Evolutionary conservation across 1,284 basidiomycete genomes (phyloP).

Genomic region (Neolentinus lepideus): DNA sequence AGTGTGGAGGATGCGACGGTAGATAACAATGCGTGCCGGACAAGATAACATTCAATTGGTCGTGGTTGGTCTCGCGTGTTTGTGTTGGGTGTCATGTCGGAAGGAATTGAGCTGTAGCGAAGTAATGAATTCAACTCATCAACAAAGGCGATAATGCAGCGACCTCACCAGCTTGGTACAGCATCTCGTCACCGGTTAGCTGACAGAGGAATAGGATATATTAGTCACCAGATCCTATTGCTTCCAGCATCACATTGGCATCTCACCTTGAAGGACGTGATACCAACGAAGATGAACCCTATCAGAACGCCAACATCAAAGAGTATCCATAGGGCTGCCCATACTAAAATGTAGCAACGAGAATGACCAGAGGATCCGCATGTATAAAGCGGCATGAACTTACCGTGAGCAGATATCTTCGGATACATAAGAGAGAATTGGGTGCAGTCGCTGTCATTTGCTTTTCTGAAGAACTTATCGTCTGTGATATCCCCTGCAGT

Average conservation of each 20-base stretch:
- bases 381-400: no score
- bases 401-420: conserved; percentile 57
- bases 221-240: not conserved
- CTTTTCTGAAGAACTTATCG: conserved; percentile 81
- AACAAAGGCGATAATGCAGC: not conserved
- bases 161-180: not conserved
- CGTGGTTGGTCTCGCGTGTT: not conserved
- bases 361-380: conserved; percentile 2
- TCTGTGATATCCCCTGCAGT: conserved; percentile 74
- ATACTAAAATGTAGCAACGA: conserved; percentile 43
- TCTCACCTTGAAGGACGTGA: conserved; percentile 54
- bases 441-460: conserved; percentile 77
- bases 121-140: not conserved
- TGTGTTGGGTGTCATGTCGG: conserved; percentile 12
- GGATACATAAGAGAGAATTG: conserved; percentile 71
- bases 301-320: conserved; percentile 62
- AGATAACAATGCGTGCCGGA: not conserved
- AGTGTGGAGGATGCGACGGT: not conserved
- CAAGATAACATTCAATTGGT: not conserved
- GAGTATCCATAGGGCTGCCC: conserved; percentile 70
- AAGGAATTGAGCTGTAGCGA: conserved; percentile 6
- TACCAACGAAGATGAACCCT: conserved; percentile 65
- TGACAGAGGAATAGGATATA: not conserved
- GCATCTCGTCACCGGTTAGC: not conserved
- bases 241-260: not conserved